Percentiles rank a stretch among this genome's conserved stretches.
Conservation (phyloP, 352 stramenopile species). For the Phytophthora pluvialis region DNA sequence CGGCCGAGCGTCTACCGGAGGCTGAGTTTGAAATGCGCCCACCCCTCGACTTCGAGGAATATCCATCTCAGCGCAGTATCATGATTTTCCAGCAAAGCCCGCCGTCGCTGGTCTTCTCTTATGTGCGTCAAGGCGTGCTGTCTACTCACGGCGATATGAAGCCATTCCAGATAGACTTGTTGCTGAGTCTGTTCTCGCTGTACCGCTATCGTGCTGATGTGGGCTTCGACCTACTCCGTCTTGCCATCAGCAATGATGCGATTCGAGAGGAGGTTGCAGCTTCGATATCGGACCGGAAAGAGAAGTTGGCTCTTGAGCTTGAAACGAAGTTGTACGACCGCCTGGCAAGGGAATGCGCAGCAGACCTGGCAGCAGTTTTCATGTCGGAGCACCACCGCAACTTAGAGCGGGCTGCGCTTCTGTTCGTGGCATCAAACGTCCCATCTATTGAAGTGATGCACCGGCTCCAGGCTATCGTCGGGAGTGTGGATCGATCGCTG, state of each 20-base stretch:
- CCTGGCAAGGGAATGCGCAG: constrained; percentile 71
- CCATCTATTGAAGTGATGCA: constrained; percentile 63
- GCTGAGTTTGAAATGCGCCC: constrained; percentile 66
- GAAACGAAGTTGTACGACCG: constrained; percentile 81
- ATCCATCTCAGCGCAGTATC: constrained; percentile 40
- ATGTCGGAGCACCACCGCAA: constrained; percentile 59
- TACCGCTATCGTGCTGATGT: constrained; percentile 89
- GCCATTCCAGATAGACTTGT: constrained; percentile 71
- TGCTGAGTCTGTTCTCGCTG: constrained; percentile 84
- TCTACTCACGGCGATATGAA: constrained; percentile 34
- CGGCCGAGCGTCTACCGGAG: constrained; percentile 53
- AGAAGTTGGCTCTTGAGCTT: constrained; percentile 62
- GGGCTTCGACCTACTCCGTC: constrained; percentile 53
- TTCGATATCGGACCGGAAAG: constrained; percentile 45
- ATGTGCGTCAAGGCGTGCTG: constrained; percentile 53
- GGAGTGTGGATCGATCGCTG: constrained; percentile 47
- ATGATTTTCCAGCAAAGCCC: constrained; percentile 81
- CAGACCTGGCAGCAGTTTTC: constrained; percentile 68
- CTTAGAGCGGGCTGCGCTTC: constrained; percentile 61
- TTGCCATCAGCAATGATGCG: constrained; percentile 32
- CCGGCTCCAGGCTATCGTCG: constrained; percentile 56
- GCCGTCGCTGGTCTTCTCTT: constrained; percentile 73
- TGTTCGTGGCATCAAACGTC: constrained; percentile 80
- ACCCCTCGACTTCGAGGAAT: constrained; percentile 9
- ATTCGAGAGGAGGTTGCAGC: constrained; percentile 16